A percentile compares a stretch with the other conserved stretches of the same genome.
phyloP scores from a whole-genome alignment of 441 rosid species.

The Adansonia madagascariensis region DNA sequence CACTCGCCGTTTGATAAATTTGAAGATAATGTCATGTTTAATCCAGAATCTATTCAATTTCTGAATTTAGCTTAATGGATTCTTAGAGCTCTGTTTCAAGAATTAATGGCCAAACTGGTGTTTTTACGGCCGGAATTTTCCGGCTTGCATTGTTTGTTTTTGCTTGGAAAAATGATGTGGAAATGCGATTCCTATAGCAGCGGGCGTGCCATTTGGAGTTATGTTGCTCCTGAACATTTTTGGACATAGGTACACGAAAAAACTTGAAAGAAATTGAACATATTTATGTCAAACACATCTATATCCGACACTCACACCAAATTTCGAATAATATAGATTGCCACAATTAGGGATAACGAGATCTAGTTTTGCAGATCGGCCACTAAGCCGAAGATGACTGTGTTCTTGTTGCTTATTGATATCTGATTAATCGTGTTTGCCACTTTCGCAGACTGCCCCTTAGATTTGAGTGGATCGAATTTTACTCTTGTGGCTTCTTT shows the following conservation, averaged over 20 bases:
- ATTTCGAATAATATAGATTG: no score
- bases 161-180: neutral
- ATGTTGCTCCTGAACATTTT: no score
- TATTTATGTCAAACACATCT: no score
- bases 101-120: neutral
- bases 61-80: neutral
- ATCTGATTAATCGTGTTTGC: conserved; percentile 21
- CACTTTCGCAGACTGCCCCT: conserved; percentile 73
- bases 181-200: neutral
- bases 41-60: neutral
- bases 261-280: no score
- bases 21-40: neutral
- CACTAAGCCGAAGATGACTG: neutral
- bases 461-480: conserved; percentile 73
- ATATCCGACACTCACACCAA: no score
- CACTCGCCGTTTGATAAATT: neutral
- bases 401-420: conserved; percentile 3
- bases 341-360: no score
- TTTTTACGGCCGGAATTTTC: neutral
- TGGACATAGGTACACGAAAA: no score
- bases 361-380: neutral
- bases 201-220: neutral
- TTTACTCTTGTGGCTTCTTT: conserved; percentile 77
- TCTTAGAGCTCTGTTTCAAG: neutral
- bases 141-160: neutral